phyloP scores from a whole-genome alignment of 2,329 filamentous ascomycete species.

The Penicillium sp. region DNA sequence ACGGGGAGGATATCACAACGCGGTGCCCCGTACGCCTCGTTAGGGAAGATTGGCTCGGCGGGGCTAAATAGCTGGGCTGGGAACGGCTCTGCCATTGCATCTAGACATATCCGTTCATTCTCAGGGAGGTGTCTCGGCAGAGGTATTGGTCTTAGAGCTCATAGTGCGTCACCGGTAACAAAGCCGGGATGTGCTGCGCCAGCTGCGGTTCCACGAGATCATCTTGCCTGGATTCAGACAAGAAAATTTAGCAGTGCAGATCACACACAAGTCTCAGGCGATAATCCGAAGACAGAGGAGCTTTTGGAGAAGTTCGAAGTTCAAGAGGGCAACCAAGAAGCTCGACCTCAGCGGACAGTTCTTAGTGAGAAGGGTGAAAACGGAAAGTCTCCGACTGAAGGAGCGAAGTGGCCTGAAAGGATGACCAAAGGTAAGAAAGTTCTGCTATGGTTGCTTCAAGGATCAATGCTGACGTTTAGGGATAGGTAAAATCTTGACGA shows the following conservation, averaged over 20 bases:
- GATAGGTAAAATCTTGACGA: conserved; percentile 73
- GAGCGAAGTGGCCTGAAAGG: conserved; percentile 29
- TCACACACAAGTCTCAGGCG: conserved; percentile 16
- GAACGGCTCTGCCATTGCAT: not conserved
- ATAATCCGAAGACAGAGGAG: conserved; percentile 38
- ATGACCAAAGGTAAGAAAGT: conserved; percentile 62
- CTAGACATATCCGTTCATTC: not conserved
- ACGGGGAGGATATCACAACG: conserved; percentile 5
- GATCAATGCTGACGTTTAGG: conserved; percentile 6
- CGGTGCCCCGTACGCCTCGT: not conserved
- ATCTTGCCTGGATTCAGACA: conserved; percentile 7
- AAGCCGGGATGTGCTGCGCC: not conserved
- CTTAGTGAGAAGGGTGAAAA: conserved; percentile 30
- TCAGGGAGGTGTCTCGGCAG: not conserved
- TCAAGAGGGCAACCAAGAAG: conserved; percentile 29
- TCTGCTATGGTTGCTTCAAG: not conserved
- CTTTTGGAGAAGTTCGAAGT: conserved; percentile 40
- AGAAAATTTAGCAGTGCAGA: conserved; percentile 21
- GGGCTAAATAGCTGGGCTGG: not conserved
- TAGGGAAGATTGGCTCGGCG: conserved; percentile 1
- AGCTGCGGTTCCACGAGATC: not conserved
- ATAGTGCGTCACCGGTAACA: not conserved
- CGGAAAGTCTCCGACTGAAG: not conserved
- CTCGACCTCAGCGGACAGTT: conserved; percentile 30
- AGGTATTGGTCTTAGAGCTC: not conserved